Evolutionary conservation across 2,329 filamentous ascomycete species (phyloP).

Genomic region (Colletotrichum filicis): DNA sequence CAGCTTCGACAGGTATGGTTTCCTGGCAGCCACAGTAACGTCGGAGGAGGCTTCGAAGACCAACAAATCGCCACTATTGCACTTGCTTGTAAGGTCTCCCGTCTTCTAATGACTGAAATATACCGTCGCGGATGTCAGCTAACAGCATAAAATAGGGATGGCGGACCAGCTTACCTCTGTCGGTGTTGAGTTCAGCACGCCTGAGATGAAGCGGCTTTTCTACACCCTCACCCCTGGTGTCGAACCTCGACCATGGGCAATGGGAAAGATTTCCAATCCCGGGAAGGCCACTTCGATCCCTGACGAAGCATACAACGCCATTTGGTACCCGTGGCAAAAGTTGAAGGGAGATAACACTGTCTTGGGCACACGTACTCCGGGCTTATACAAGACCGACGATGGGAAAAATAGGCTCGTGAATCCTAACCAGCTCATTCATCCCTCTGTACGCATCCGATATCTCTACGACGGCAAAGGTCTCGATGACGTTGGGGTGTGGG

Average conservation of each 20-base stretch:
- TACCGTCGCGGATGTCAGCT: background rate
- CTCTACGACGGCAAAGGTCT: constrained; percentile 42
- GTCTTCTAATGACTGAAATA: too few relatives aligned
- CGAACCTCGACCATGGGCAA: constrained; percentile 33
- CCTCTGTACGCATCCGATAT: constrained; percentile 46
- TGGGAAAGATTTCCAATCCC: constrained; percentile 38
- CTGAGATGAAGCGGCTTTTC: constrained; percentile 37
- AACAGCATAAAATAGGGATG: constrained; percentile 33
- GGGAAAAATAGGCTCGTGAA: background rate
- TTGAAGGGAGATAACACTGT: constrained; percentile 12
- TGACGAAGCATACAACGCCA: constrained; percentile 13
- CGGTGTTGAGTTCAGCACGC: constrained; percentile 39
- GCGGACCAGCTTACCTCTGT: constrained; percentile 39
- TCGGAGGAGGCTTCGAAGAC: constrained; percentile 65
- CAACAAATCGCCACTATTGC: constrained; percentile 40
- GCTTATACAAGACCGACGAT: constrained; percentile 38
- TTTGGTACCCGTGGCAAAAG: constrained; percentile 21
- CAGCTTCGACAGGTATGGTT: constrained; percentile 56
- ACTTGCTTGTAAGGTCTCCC: constrained; percentile 34
- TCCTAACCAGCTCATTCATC: constrained; percentile 44
- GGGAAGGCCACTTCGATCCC: constrained; percentile 12
- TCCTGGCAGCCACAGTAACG: constrained; percentile 69
- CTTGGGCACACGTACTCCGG: constrained; percentile 37
- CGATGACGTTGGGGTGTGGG: constrained; percentile 42
- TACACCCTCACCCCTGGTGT: constrained; percentile 29